phyloP scores from a whole-genome alignment of 1,139 yeast species.

The Keqinozyma sinolaborantium region DNA sequence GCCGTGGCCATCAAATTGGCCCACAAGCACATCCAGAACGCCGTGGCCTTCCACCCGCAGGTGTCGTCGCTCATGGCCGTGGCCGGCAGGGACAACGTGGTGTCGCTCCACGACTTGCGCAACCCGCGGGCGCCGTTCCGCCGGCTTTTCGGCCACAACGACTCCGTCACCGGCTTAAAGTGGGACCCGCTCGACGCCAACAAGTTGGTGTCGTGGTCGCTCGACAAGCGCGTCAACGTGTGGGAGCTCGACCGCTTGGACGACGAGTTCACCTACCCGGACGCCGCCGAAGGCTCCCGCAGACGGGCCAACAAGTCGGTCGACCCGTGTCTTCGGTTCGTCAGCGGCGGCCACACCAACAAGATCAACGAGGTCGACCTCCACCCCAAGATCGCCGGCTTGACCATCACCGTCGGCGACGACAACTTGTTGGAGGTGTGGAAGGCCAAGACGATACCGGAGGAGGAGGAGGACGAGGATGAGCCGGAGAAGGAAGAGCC shows the following conservation, averaged over 20 bases:
- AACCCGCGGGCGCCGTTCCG: slow-evolving; percentile 45
- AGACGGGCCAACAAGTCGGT: slow-evolving; percentile 24
- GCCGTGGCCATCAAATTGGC: slow-evolving; percentile 43
- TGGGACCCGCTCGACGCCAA: slow-evolving; percentile 40
- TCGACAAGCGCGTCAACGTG: slow-evolving; percentile 45
- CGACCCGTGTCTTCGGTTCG: slow-evolving; percentile 59
- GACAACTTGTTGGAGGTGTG: slow-evolving; percentile 52
- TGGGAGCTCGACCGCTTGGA: slow-evolving; percentile 50
- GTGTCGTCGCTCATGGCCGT: slow-evolving; percentile 45
- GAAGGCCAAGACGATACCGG: slow-evolving; percentile 45
- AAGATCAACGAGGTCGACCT: slow-evolving; percentile 48
- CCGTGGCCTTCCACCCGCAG: slow-evolving; percentile 48
- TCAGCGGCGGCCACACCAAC: slow-evolving; percentile 60
- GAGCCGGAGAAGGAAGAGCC: slow-evolving; percentile 28
- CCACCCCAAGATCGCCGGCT: slow-evolving; percentile 42
- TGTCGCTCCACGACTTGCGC: slow-evolving; percentile 50
- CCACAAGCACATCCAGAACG: slow-evolving; percentile 44
- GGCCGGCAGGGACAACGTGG: slow-evolving; percentile 51
- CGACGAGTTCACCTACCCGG: slow-evolving; percentile 42
- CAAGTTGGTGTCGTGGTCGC: slow-evolving; percentile 43
- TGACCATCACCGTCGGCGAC: slow-evolving; percentile 48
- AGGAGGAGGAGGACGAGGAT: slow-evolving; percentile 41
- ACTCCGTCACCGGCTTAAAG: slow-evolving; percentile 32
- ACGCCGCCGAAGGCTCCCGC: slow-evolving; percentile 16
- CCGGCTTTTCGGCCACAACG: slow-evolving; percentile 49